Evolutionary conservation across 1,139 yeast species (phyloP), one percentile per base, ranked within the genome.

Genomic region (Yamadazyma membranifaciens): DNA sequence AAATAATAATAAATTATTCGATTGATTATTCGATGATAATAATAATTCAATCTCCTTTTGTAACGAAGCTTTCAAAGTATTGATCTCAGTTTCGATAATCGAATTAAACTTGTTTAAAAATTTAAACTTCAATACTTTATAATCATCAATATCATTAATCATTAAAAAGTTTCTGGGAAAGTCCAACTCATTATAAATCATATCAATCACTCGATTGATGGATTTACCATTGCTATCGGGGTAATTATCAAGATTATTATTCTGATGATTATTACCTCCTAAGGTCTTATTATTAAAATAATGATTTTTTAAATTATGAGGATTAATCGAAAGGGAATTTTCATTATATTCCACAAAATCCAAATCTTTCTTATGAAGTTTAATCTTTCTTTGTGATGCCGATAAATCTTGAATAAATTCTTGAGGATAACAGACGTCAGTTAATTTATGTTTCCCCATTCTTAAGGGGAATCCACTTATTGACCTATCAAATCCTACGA

Each of bases 331-430:
- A 3, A 38, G 34, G 7, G 52, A 50, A 31, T 46, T 40, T 39
- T 62, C 61, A 25, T 57, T 61, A 25, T 52, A 55, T 44, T 67
- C 73, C 31, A 65, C 51, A 44, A 69, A 65, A 47, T 69, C 72
- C 34, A 67, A 59, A 47, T 72, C 75, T 37, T 61, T 52, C 48
- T 72, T 72, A 37, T 65, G 62, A 12, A 71, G 45, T 10, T 63
- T 62, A 30, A 72, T 57, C 39, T 60, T 63, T 15, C 59, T 59
- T 26, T 57, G 47, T 43, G 55, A 62, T 54, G 62, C 61, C 41
- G 59, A 64, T 29, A 70, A 52, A 47, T 72, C 78, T 45, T 66
- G 68, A 14, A 72, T 59, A 38, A 72, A 65, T 48, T 72, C 78
- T 38, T 59, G 61, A 1, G 78, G 77, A 27, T 59, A 63, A 12